Base-by-base conservation (phyloP, 192 early-diverging fungal genomes). In the Podochytrium sp. region DNA sequence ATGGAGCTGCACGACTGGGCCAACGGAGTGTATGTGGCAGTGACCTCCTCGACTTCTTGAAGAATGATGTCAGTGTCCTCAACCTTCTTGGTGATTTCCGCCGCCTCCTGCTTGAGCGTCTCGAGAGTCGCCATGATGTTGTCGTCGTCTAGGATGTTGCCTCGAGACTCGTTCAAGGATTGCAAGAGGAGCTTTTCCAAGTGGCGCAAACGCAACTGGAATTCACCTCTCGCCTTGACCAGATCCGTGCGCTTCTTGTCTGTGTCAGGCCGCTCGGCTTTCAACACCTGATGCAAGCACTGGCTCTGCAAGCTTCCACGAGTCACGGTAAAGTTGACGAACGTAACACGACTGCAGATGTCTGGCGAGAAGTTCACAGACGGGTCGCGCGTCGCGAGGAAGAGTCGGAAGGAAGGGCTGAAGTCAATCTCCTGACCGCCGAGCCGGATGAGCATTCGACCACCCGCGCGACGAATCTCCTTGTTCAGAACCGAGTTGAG, bases 271-370 rank as follows among this genome's bases (percentile, higher is more conserved):
- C 97, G 81, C 84, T 98, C 96, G 47, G 90, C 90, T 67, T 95
- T 95, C 76, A 99, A 89, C 2, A 98, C 95, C 81, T 95, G 91
- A 74, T 95, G 92, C 79, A 99, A 83, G 82, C 98, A 98, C 84
- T 99, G 98, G 69, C 92, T 94, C 80, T 98, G 96, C 65, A 99
- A 83, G 82, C 94, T 95, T 41, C 92, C 90, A 30, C 95, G 90
- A 18, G 98, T 99, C 20, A 99, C 93, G 0, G 97, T 96, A 75
- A 99, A 99, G 90, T 99, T 99, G 51, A 99, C 96, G 84, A 99
- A 97, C 1, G 98, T 99, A 2, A 98, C 96, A 47, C 98, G 92
- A 74, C 90, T 92, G 85, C 92, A 96, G 20, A 99, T 89, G 75
- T 99, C 98, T 0, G 98, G 96, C n/a, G 93, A 84, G 85, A 99